A percentile compares a stretch with the other conserved stretches of the same genome.
Evolutionary conservation across 176 grass and related monocot genomes (phyloP).

Genomic region (Phragmites australis): DNA sequence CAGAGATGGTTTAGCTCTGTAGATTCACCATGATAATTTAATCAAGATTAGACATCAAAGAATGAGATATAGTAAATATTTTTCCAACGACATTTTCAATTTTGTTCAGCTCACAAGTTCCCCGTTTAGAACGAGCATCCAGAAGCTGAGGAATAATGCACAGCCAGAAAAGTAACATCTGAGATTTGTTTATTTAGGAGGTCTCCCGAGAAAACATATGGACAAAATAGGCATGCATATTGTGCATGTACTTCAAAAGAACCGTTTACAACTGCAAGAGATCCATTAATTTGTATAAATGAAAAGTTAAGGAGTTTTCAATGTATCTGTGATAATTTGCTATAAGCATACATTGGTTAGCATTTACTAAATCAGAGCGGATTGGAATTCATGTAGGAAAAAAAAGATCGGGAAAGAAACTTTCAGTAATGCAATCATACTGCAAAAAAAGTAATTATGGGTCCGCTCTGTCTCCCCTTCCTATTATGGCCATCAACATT

Average conservation of each 20-base stretch:
- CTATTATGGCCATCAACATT: no score
- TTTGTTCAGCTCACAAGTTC: background rate
- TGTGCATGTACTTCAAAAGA: background rate
- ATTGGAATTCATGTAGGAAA: no score
- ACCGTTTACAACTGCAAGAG: background rate
- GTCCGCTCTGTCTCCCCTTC: no score
- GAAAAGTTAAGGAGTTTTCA: no score
- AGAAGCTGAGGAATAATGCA: background rate
- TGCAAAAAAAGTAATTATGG: no score
- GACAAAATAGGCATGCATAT: background rate
- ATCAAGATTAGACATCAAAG: background rate
- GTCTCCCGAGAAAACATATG: background rate
- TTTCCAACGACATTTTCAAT: background rate
- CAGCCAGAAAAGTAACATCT: background rate
- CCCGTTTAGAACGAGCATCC: background rate
- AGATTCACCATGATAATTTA: conserved; percentile 20
- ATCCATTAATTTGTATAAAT: no score
- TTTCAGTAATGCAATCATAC: no score
- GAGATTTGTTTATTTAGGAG: background rate
- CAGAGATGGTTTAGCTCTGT: conserved; percentile 49
- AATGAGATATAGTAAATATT: background rate
- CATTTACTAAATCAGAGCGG: no score
- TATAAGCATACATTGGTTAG: background rate
- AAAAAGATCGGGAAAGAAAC: no score
- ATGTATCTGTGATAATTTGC: background rate